A percentile compares a stretch with the other conserved stretches of the same genome.
Evolutionary conservation across 169 alveolate species (phyloP).

Genomic region (Plasmodium gallinaceum): DNA sequence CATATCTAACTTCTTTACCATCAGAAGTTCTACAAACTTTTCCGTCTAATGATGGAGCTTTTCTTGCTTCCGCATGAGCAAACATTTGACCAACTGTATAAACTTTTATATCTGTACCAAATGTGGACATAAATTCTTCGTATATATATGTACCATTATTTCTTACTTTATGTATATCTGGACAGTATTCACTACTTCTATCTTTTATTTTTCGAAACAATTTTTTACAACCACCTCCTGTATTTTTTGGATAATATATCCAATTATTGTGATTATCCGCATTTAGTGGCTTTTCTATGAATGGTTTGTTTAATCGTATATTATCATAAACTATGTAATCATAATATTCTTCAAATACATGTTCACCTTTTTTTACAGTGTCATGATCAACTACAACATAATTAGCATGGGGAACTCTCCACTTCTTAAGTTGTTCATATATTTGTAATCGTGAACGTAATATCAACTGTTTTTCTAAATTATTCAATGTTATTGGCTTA

Average conservation of each 20-base stretch:
- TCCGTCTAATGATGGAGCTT: slow-evolving; percentile 96
- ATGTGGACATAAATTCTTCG: slow-evolving; percentile 95
- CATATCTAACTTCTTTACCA: slow-evolving; percentile 97
- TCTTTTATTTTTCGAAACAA: slow-evolving; percentile 91
- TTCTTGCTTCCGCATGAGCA: slow-evolving; percentile 99
- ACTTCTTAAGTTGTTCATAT: slow-evolving; percentile 84
- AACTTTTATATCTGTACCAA: slow-evolving; percentile 98
- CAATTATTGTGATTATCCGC: slow-evolving; percentile 98
- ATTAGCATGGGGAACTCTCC: slow-evolving; percentile 92
- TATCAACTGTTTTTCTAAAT: slow-evolving; percentile 76
- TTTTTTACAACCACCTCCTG: slow-evolving; percentile 96
- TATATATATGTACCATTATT: slow-evolving; percentile 93
- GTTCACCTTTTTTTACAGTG: slow-evolving; percentile 86
- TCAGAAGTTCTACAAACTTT: slow-evolving; percentile 90
- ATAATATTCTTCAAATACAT: slow-evolving; percentile 90
- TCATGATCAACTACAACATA: slow-evolving; percentile 90
- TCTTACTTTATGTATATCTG: slow-evolving; percentile 90
- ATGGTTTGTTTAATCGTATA: slow-evolving; percentile 94
- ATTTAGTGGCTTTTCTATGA: slow-evolving; percentile 97
- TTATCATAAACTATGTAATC: slow-evolving; percentile 94
- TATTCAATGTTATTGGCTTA: slow-evolving; percentile 76
- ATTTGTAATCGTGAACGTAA: slow-evolving; percentile 88
- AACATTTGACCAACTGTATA: slow-evolving; percentile 97
- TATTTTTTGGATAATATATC: slow-evolving; percentile 94
- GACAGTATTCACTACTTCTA: slow-evolving; percentile 89